Conservation (phyloP, 1,284 basidiomycete species). For the Blastosporella zonata region DNA sequence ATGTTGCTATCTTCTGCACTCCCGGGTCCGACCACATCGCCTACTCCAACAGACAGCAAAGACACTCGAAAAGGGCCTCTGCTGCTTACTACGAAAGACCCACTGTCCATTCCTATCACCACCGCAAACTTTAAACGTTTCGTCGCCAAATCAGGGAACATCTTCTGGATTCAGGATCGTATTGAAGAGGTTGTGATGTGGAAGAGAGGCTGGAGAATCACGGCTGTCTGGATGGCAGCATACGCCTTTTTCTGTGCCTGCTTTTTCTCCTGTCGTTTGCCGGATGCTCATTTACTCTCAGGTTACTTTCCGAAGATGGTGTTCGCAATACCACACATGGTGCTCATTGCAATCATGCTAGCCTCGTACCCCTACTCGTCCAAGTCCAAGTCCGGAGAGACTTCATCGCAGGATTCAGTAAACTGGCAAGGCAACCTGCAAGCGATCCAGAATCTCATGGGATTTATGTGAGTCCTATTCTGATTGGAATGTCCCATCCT, state of each 20-base stretch:
- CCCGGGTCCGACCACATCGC: neutral
- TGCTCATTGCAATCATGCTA: slow-evolving; percentile 55
- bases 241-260: slow-evolving; percentile 71
- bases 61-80: slow-evolving; percentile 6
- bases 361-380: slow-evolving; percentile 47
- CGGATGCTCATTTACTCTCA: slow-evolving; percentile 23
- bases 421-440: slow-evolving; percentile 79
- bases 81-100: slow-evolving; percentile 44
- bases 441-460: slow-evolving; percentile 81
- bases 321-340: slow-evolving; percentile 60
- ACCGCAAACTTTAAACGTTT: slow-evolving; percentile 74
- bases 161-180: slow-evolving; percentile 79
- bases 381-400: slow-evolving; percentile 11
- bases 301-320: slow-evolving; percentile 67
- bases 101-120: slow-evolving; percentile 68
- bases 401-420: slow-evolving; percentile 32
- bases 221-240: slow-evolving; percentile 60
- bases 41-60: slow-evolving; percentile 7
- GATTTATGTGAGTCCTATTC: slow-evolving; percentile 49
- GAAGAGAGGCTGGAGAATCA: slow-evolving; percentile 66
- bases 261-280: slow-evolving; percentile 3
- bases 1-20: slow-evolving; percentile 30
- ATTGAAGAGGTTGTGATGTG: slow-evolving; percentile 73
- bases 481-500: neutral
- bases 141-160: slow-evolving; percentile 58